Base-by-base conservation (phyloP, 371 early-diverging fungal genomes). In the Lichtheimia corymbifera region DNA sequence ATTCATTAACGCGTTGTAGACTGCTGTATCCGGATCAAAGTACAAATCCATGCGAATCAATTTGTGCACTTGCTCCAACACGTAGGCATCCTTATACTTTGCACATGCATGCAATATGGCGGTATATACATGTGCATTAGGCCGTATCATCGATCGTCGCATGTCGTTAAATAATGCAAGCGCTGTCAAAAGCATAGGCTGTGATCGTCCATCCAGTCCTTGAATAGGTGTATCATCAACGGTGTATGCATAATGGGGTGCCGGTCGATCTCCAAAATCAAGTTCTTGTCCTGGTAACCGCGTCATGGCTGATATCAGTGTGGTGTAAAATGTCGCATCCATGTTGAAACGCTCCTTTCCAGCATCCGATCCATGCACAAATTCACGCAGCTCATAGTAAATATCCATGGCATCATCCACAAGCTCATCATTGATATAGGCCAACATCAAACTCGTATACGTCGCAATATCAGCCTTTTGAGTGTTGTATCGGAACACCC, bases 11-110 rank as follows among this genome's bases (percentile, higher is more conserved):
- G 73, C 71, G 45, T 74, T 74, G 57, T 70, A 73, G 4, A 81
- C 63, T 5, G 58, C 50, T 3, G 67, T 57, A 42, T 69, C 70
- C 17, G 77, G 76, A 22, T 81, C 82, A 6, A 81, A 57, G 55
- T 68, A 67, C 0, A 74, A 40, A 55, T 81, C 82, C 75, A 81
- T 74, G 13, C 77, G 67, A 40, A 81, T 72, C 40, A 76, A 53
- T 47, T 65, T 68, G 51, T 78, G 82, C 22, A 81, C 35, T 12
- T 68, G 71, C n/a, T 70, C 71, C 13, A 81, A 49, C 5, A 71
- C 69, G 50, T 61, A 61, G 0, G 47, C 65, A 52, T 81, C 78
- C 7, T 55, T 49, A 28, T 70, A 66, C 15, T 72, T 40, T 15
- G 62, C 68, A 30, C 77, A 75, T 3, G 74, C 72, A 53, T 69